Evolutionary conservation across 257 asterid genomes (phyloP).

Genomic region (Lithospermum erythrorhizon): DNA sequence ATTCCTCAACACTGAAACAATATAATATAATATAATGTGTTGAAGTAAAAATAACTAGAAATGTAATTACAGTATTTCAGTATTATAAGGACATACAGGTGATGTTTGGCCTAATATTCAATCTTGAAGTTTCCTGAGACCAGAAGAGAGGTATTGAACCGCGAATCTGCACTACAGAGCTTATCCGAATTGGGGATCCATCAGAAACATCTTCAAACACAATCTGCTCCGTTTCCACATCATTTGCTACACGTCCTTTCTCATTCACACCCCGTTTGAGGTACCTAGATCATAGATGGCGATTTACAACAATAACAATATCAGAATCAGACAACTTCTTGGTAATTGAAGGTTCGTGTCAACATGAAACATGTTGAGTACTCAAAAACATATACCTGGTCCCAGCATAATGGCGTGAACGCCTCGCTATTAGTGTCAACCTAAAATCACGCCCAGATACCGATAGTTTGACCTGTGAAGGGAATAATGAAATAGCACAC

Average conservation of each 20-base stretch:
- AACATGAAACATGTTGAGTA: background rate
- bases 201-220: constrained; percentile 54
- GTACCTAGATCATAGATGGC: constrained; percentile 35
- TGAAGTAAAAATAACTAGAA: constrained; percentile 9
- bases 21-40: constrained; percentile 16
- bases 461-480: constrained; percentile 52
- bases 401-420: constrained; percentile 97
- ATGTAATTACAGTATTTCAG: constrained; percentile 6
- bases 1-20: constrained; percentile 61
- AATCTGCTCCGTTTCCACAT: constrained; percentile 96
- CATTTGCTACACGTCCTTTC: constrained; percentile 95
- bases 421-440: constrained; percentile 76
- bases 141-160: constrained; percentile 98
- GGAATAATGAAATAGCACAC: constrained; percentile 5
- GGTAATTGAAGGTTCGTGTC: background rate
- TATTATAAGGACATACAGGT: constrained; percentile 41
- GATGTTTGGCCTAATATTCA: constrained; percentile 80
- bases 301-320: constrained; percentile 9
- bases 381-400: constrained; percentile 46
- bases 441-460: constrained; percentile 42
- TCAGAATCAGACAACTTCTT: background rate
- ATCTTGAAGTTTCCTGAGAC: constrained; percentile 88
- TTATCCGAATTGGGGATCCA: constrained; percentile 47
- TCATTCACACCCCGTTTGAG: constrained; percentile 87
- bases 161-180: constrained; percentile 82